A percentile compares a stretch with the other conserved stretches of the same genome.
Evolutionary conservation across 1,139 yeast species (phyloP).

Genomic region (Nakaseomyces nivariensis): DNA sequence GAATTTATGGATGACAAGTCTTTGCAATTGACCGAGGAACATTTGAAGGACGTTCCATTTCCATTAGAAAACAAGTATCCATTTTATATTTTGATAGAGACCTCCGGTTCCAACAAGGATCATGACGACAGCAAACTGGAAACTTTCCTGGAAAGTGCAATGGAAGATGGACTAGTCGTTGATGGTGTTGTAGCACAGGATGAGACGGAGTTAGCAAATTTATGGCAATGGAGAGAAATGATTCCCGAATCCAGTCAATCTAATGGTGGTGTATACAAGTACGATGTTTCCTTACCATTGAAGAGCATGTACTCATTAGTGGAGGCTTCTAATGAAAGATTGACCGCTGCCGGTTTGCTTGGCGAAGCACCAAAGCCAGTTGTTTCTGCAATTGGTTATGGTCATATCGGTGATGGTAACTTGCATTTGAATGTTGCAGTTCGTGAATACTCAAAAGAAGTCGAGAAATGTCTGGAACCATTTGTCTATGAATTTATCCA

Average conservation of each 20-base stretch:
- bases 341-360: constrained; percentile 47
- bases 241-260: constrained; percentile 82
- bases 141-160: constrained; percentile 65
- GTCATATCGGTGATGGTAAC: constrained; percentile 95
- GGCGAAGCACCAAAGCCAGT: constrained; percentile 62
- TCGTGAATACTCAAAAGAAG: constrained; percentile 65
- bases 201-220: constrained; percentile 67
- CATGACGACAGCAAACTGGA: constrained; percentile 76
- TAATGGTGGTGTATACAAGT: constrained; percentile 91
- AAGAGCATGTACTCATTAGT: constrained; percentile 71
- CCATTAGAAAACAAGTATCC: constrained; percentile 80
- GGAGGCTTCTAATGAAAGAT: constrained; percentile 53
- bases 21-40: constrained; percentile 51
- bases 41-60: constrained; percentile 45
- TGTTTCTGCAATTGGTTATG: constrained; percentile 83
- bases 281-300: constrained; percentile 86
- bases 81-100: constrained; percentile 83
- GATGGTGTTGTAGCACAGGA: constrained; percentile 97
- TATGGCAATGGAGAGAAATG: constrained; percentile 95
- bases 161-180: constrained; percentile 73
- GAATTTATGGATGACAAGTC: constrained; percentile 87
- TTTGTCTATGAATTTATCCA: constrained; percentile 87
- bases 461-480: constrained; percentile 78
- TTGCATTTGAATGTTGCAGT: constrained; percentile 86
- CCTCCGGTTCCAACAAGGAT: constrained; percentile 84